These are phyloP conservation scores for Amylocystis lapponica DNA, from an alignment of 768 basidiomycete species.

Conservation along the genomic window DNA sequence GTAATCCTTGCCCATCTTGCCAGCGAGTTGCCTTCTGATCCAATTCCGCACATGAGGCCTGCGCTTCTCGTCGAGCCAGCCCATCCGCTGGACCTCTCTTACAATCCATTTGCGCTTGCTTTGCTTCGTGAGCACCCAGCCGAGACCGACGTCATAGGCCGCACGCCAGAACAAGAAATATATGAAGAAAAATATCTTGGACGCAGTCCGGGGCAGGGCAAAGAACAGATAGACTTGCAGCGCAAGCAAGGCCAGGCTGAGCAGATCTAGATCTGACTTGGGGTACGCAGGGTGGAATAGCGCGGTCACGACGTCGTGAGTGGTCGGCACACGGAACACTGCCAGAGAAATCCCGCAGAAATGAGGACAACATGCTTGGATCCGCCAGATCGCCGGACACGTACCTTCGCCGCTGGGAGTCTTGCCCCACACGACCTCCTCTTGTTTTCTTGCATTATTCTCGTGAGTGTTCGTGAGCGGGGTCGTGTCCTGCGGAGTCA, in stretches of 20 bases:
- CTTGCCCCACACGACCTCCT: conserved; percentile 84
- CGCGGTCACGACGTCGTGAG: conserved; percentile 82
- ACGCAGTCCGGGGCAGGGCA: conserved; percentile 47
- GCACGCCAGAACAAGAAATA: conserved; percentile 94
- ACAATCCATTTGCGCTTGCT: conserved; percentile 96
- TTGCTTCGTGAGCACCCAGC: conserved; percentile 91
- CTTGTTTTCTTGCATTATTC: conserved; percentile 16
- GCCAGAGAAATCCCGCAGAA: not conserved
- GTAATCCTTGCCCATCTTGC: conserved; percentile 94
- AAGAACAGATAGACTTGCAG: conserved; percentile 73
- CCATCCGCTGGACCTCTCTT: conserved; percentile 63
- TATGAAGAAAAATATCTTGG: conserved; percentile 70
- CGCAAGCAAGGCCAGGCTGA: conserved; percentile 77
- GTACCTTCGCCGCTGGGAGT: conserved; percentile 75
- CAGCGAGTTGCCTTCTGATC: conserved; percentile 81
- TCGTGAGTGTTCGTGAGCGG: not conserved
- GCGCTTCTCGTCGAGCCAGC: conserved; percentile 81
- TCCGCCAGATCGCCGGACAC: conserved; percentile 18
- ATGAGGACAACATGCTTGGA: not conserved
- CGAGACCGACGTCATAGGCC: conserved; percentile 90
- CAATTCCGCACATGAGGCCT: conserved; percentile 64
- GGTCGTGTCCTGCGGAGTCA: conserved; percentile 1
- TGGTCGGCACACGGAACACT: conserved; percentile 94
- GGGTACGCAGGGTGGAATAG: conserved; percentile 78
- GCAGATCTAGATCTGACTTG: conserved; percentile 83